Conservation (phyloP, 1,284 basidiomycete genomes). For the Coniferiporia sulphurascens region DNA sequence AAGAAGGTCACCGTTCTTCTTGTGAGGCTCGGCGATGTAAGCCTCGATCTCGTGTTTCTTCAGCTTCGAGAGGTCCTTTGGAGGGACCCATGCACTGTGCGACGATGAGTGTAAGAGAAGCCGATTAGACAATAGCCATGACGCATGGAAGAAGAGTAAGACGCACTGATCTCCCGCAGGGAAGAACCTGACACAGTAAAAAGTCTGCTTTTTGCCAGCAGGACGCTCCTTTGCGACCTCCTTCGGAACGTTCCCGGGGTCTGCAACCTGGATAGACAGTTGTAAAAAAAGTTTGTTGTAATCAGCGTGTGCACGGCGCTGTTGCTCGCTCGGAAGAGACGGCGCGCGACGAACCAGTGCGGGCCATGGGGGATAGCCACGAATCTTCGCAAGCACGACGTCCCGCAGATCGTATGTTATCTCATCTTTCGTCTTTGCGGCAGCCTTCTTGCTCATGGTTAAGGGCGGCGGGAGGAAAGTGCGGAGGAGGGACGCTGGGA, state of each 20-base stretch:
- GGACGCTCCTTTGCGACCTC: conserved; percentile 68
- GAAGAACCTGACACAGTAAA: conserved; percentile 85
- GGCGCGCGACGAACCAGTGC: conserved; percentile 60
- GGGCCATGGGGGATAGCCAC: conserved; percentile 93
- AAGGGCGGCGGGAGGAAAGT: conserved; percentile 44
- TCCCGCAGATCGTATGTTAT: conserved; percentile 60
- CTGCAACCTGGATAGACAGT: conserved; percentile 55
- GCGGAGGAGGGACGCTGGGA: conserved; percentile 4
- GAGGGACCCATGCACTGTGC: conserved; percentile 76
- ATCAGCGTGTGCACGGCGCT: conserved; percentile 6
- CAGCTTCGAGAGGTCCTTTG: conserved; percentile 80
- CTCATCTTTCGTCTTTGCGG: conserved; percentile 33
- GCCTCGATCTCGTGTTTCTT: conserved; percentile 78
- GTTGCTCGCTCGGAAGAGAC: conserved; percentile 6
- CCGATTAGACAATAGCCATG: conserved; percentile 8
- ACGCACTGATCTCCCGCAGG: conserved; percentile 89
- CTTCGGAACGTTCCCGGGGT: conserved; percentile 59
- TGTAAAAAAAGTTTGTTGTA: conserved; percentile 5
- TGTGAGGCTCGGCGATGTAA: conserved; percentile 72
- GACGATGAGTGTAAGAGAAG: conserved; percentile 15
- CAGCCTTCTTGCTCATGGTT: conserved; percentile 45
- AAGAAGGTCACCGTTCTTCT: conserved; percentile 73
- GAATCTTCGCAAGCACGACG: conserved; percentile 88
- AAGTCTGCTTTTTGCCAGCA: conserved; percentile 48
- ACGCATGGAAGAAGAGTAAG: conserved; percentile 10